Evolutionary conservation across 2,329 filamentous ascomycete species (phyloP).

Genomic region (Trichoderma endophyticum): DNA sequence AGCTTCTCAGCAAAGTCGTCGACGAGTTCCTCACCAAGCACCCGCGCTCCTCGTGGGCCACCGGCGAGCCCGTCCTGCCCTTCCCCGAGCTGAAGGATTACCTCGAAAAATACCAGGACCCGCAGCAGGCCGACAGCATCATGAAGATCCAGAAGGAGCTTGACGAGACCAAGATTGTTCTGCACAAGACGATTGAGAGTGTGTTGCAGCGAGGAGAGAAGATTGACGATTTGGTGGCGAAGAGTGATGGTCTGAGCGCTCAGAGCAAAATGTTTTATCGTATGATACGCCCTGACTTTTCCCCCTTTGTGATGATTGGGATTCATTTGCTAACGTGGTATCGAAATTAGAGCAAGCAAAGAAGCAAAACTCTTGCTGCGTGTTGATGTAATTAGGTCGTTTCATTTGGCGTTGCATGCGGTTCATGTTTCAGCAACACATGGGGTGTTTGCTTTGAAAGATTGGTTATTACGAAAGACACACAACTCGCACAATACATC

Average conservation of each 20-base stretch:
- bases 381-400: conserved; percentile 56
- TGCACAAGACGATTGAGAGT: conserved; percentile 95
- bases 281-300: too few species aligned
- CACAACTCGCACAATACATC: conserved; percentile 21
- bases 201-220: conserved; percentile 89
- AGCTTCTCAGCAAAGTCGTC: conserved; percentile 78
- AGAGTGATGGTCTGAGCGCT: conserved; percentile 84
- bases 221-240: conserved; percentile 88
- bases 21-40: conserved; percentile 82
- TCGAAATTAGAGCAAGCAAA: conserved; percentile 58
- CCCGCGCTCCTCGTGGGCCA: conserved; percentile 65
- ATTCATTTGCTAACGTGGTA: conserved; percentile 4
- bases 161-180: conserved; percentile 93
- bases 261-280: conserved; percentile 99
- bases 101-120: conserved; percentile 73
- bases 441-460: conserved; percentile 27
- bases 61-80: conserved; percentile 50
- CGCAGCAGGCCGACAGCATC: conserved; percentile 84
- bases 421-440: conserved; percentile 29
- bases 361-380: conserved; percentile 76
- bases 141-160: conserved; percentile 95
- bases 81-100: conserved; percentile 80
- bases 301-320: background rate
- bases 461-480: conserved; percentile 32
- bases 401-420: conserved; percentile 33